Base-by-base conservation (phyloP, 371 early-diverging fungal genomes). In the Rhizopus arrhizus region DNA sequence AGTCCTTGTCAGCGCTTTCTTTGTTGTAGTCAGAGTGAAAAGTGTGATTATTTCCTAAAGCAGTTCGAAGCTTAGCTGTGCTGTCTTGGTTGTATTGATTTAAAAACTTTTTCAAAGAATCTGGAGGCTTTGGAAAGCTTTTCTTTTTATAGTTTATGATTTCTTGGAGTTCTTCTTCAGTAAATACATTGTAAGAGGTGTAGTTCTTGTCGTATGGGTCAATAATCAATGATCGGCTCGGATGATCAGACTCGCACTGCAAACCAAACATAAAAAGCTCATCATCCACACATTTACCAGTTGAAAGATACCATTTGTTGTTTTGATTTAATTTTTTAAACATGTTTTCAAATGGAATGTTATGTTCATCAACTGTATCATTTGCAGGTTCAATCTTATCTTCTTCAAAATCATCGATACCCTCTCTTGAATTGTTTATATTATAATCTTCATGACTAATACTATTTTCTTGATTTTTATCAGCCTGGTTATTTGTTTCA, bases 381-480 rank as follows among this genome's bases (percentile, higher is more conserved):
- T 42, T 42, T 11, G 36, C 36, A 36, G 36, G 36, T 36, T 51
- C 52, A 51, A 35, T 34, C 32, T 22, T 51, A 35, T 51, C 35
- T 11, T 51, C 32, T 51, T 22, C 32, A 34, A 51, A 32, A 35
- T 51, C 52, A 51, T 51, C 34, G 36, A 51, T 51, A 51, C 16
- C 52, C 15, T 51, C n/a, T 51, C 36, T 35, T 51, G 35, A 13
- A 51, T 51, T 51, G 52, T 51, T 51, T 51, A 51, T 35, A 51
- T 51, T 51, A 34, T 12, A 11, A 51, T 51, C 52, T 32, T 51
- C 35, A 51, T 35, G 34, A 51, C 52, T 51, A 51, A 35, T 35
- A 51, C 52, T 51, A 51, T 51, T 51, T 51, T 51, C 52, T 35
- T 51, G 52, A 51, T 51, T 51, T 51, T 51, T 35, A 51, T 34